A percentile compares a stretch with the other conserved stretches of the same genome.
These are phyloP conservation scores for Prunus dulcis DNA, from an alignment of 306 rosid genomes.

Conservation along the genomic window DNA sequence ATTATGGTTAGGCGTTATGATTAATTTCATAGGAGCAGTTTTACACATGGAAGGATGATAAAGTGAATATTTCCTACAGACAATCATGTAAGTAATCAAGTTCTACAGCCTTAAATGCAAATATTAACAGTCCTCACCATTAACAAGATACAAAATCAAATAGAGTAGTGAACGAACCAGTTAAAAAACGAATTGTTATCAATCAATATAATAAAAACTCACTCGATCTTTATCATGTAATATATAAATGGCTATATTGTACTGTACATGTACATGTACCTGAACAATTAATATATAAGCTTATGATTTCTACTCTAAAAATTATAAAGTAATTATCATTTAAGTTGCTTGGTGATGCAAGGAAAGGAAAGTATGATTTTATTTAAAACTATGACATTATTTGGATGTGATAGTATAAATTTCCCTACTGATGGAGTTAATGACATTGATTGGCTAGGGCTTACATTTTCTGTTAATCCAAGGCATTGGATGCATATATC, in stretches of 20 bases:
- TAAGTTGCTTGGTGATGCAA: background rate
- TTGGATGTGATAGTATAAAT: background rate
- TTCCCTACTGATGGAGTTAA: background rate
- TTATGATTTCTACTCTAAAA: background rate
- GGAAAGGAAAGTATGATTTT: background rate
- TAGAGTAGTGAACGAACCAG: background rate
- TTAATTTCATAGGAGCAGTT: background rate
- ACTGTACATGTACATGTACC: background rate
- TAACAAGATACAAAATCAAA: slow-evolving; percentile 4
- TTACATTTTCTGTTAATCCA: background rate
- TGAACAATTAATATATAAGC: background rate
- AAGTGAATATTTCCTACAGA: background rate
- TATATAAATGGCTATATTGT: too few relatives aligned
- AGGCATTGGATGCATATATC: background rate
- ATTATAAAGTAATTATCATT: background rate
- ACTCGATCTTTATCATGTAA: too few relatives aligned
- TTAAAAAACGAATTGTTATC: background rate
- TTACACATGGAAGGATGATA: background rate
- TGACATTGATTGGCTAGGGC: background rate
- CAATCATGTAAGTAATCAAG: background rate
- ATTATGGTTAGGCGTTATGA: background rate
- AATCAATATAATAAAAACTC: background rate
- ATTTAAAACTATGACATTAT: background rate
- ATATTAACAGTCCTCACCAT: background rate
- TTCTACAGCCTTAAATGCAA: background rate